A percentile compares a stretch with the other conserved stretches of the same genome.
Conservation (phyloP, 257 asterid species). For the Jacaranda mimosifolia region DNA sequence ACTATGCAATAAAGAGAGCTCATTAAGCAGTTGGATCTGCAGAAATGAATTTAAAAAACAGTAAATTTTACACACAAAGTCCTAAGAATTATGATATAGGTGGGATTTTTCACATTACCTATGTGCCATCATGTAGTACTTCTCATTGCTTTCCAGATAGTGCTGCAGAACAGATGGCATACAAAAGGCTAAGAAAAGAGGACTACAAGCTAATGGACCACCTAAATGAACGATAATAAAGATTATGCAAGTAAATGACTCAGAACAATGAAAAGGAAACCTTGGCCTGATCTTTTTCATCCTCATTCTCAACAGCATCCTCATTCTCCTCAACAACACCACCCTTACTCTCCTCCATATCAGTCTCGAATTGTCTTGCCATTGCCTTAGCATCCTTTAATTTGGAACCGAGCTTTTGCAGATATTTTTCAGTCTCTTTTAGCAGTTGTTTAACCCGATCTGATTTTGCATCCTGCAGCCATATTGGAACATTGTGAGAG, state of each 20-base stretch:
- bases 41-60: constrained; percentile 3
- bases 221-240: constrained; percentile 26
- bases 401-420: constrained; percentile 92
- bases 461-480: constrained; percentile 92
- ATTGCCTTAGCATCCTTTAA: constrained; percentile 84
- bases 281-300: constrained; percentile 98
- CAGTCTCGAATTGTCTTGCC: constrained; percentile 79
- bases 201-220: constrained; percentile 2
- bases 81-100: constrained; percentile 31
- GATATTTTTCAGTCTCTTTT: constrained; percentile 97
- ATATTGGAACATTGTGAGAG: constrained; percentile 35
- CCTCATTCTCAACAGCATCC: constrained; percentile 68
- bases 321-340: constrained; percentile 72
- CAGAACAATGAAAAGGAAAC: constrained; percentile 46
- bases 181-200: constrained; percentile 31
- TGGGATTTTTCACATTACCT: constrained; percentile 61
- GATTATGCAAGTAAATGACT: constrained; percentile 26
- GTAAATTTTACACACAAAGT: constrained; percentile 16
- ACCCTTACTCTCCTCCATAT: constrained; percentile 67
- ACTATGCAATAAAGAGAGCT: constrained; percentile 13
- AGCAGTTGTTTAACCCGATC: constrained; percentile 91
- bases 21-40: constrained; percentile 31
- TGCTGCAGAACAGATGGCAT: constrained; percentile 72
- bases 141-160: constrained; percentile 99
- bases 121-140: constrained; percentile 98